Evolutionary conservation across 495 filamentous ascomycete genomes (phyloP), one percentile per base, ranked within the genome.

Genomic region (Polyplosphaeria fusca): DNA sequence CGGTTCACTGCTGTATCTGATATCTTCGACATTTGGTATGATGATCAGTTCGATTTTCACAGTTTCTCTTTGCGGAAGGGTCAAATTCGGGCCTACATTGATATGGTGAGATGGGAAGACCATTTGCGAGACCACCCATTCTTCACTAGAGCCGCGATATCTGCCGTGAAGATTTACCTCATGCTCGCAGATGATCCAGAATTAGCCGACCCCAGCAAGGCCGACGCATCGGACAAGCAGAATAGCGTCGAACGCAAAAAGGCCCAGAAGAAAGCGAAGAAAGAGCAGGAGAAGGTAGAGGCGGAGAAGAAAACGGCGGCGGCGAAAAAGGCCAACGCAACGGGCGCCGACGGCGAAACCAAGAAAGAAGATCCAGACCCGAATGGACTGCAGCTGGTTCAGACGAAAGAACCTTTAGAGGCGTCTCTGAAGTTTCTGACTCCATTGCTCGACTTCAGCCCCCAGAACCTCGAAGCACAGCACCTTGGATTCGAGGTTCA

Each of bases 1-100:
- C 83, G 93, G 28, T 91, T 93, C 67, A 85, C 87, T 54, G 78
- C 86, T 1, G 81, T 95, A 48, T 86, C 83, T 70, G 89, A 92
- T 72, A 91, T 97, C 53, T 97, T 99, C 63, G 92, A 96, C 25
- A 83, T 87, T 37, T 99, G 93, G 93, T 85, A 94, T 61, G 93
- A 99, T 62, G 93, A 99, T 63, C 93, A 99, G 65, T 96, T 96
- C 64, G 93, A 99, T 68, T 99, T 99, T 77, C 93, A 99, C 74
- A 88, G 83, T 70, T 99, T 97, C 74, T 96, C 91, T 5, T 76
- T 97, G 5, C 79, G 91, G 9, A 97, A 97, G 72, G 93, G 94
- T 4, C 92, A 95, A 77, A 87, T 97, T 55, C 77, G 93, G 42
- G 89, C 94, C 0, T 99, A 99, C 66, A 76, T 97, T 18, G 90